Base-by-base conservation (phyloP, 345 rosid genomes). In the Corymbia maculata region DNA sequence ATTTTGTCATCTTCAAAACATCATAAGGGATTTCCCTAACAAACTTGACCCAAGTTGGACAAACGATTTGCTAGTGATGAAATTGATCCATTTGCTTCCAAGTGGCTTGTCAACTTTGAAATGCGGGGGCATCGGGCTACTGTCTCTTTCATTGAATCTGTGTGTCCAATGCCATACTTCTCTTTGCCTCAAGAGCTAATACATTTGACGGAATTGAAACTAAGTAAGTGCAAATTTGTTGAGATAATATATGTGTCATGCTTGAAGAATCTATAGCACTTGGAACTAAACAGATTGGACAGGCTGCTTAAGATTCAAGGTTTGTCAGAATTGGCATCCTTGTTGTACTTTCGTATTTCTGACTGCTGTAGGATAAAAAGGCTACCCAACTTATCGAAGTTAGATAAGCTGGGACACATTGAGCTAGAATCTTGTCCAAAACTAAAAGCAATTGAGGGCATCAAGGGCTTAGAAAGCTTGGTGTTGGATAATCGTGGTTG, bases 361-460 rank as follows among this genome's bases (percentile, higher is more conserved):
- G 1, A 30, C 17, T 87, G 85, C 1, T 8, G 1, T 13, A 28
- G 0, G 0, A 1, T 87, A 36, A 5, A 12, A 16, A 50, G 0
- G 9, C 16, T 87, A 7, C 47, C 55, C 36, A 5, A 87, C 52
- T 52, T 68, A 19, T 68, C 59, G 45, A 21, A 50, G 15, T 87
- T 21, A 1, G 5, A 68, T 64, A 66, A 66, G 45, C 85, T 87
- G 0, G 17, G 6, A 0, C 75, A 0, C 19, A n/a, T 64, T n/a
- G 75, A 64, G 1, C 2, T 64, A n/a, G 17, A 64, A 64, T 36
- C 36, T 64, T 64, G 75, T 64, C 42, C 42, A n/a, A n/a, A 64
- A 12, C 0, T 64, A 64, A 64, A 1, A 28, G 17, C 0, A 0
- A 61, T 61, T 0, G 16, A 26, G 16, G 68, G 68, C 4, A 3